Evolutionary conservation across 164 flowering plant genomes (phyloP), one percentile per base, ranked within the genome.

Genomic region (Vitis cinerea): DNA sequence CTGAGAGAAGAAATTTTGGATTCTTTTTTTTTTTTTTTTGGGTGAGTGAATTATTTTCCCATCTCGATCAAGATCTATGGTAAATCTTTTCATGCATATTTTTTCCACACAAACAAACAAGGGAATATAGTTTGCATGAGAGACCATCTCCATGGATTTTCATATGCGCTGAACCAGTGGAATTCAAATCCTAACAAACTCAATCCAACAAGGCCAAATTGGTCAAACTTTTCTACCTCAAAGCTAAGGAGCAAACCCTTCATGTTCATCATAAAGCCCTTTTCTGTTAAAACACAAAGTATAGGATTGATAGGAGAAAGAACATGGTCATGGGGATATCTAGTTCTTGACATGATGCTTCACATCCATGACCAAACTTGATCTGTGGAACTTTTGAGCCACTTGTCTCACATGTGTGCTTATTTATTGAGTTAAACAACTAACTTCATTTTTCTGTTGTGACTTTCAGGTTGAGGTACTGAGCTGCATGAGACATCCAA

Each of bases 401-500:
- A 44, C 1, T 16, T 54, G 3, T 37, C 1, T 67, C 11, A 1
- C 47, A 51, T 66, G 59, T 44, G 16, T 67, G 14, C 27, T 23
- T 23, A 23, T 23, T 23, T 23, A 23, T 23, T 23, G 27, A 23
- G 27, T 23, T 23, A 23, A 31, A 31, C 44, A 31, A 31, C 56
- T 59, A 13, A 44, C 48, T 14, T 13, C 16, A 16, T 56, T 10
- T 48, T 30, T 11, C 65, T 29, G 15, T 65, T 11, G 30, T 44
- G 17, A 48, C 23, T 1, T 70, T 59, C 78, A 87, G 91, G 75
- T 87, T 61, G 82, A 84, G 65, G 83, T 87, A 30, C 72, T 87
- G 27, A 80, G 89, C 71, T 29, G 70, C 75, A 83, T 87, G 71
- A 81, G 87, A 49, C 91, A 87, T 72, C 91, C 91, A 49, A 63